Base-by-base conservation (phyloP, 345 rosid species). In the Hibiscus syriacus region DNA sequence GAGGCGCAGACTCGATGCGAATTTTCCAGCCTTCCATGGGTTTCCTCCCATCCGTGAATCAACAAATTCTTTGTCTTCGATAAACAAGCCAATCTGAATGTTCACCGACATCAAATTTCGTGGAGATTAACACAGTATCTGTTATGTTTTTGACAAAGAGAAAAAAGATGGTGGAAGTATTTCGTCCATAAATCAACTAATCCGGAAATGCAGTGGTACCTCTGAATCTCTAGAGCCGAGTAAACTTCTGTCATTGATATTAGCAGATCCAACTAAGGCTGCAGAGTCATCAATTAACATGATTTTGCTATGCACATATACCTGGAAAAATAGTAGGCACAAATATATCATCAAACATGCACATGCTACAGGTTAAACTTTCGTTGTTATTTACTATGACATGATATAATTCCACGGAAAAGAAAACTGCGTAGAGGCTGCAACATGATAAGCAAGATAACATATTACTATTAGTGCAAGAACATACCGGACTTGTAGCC, bases 181-280 rank as follows among this genome's bases (percentile, higher is more conserved):
- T 19, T 13, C 55, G 19, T 19, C 3, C 39, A 36, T 2, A 11
- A 36, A 36, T 36, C n/a, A 46, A 46, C 50, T 46, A 46, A 5
- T 32, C 58, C 0, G 32, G 58, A 36, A 54, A 62, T 49, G 52
- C 62, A 55, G 70, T 62, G 13, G 68, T 80, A 94, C 99, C 99
- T 94, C 99, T 19, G 98, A 94, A 78, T 94, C 99, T 70, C 99
- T 85, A 23, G 99, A 89, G 69, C 99, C 99, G 52, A 94, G 98
- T 74, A 94, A 82, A 82, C 99, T 94, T 70, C 99, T 78, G 53
- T 94, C 98, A 41, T 94, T 94, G 55, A 94, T 89, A 70, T 94
- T 94, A 65, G 99, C 96, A 49, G 99, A 91, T 73, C 99, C 98
- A 74, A 94, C 74, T 78, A 94, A 72, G 17, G 88, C 72, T 39